These are phyloP conservation scores for Hymenoscyphus albidus DNA, from an alignment of 2,329 filamentous ascomycete species.

Conservation along the genomic window DNA sequence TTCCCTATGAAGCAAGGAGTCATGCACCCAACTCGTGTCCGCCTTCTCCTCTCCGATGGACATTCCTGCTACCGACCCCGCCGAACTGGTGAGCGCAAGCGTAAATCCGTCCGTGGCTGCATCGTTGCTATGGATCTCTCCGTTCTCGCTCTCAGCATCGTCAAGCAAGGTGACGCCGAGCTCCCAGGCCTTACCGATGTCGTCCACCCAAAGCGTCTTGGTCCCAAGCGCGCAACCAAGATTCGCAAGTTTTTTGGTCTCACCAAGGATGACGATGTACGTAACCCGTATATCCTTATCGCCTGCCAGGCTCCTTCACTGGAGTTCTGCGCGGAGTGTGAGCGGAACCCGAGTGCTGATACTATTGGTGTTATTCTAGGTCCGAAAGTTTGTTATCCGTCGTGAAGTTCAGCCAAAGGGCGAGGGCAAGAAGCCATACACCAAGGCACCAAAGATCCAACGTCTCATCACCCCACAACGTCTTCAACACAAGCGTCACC, in stretches of 20 bases:
- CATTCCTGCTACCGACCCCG: conserved; percentile 99
- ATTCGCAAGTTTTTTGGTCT: conserved; percentile 99
- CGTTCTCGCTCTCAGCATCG: conserved; percentile 88
- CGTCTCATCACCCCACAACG: conserved; percentile 98
- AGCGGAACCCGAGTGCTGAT: conserved; percentile 34
- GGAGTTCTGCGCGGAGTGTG: conserved; percentile 51
- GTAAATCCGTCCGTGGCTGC: conserved; percentile 98
- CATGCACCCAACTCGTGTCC: conserved; percentile 97
- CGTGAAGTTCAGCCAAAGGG: conserved; percentile 96
- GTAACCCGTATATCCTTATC: conserved; percentile 64
- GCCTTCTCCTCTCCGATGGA: conserved; percentile 89
- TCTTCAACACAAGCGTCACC: conserved; percentile 99
- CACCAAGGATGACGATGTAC: conserved; percentile 99
- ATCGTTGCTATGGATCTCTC: conserved; percentile 95
- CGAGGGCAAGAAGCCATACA: conserved; percentile 97
- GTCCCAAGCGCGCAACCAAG: conserved; percentile 99
- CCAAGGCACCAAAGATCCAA: conserved; percentile 99
- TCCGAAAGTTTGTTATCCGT: conserved; percentile 99
- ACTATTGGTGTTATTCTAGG: conserved; percentile 47
- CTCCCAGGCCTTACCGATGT: conserved; percentile 96
- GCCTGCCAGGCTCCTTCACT: conserved; percentile 53
- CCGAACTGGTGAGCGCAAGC: conserved; percentile 97
- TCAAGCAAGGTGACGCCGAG: conserved; percentile 96
- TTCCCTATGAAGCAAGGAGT: conserved; percentile 99
- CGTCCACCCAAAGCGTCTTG: conserved; percentile 98